Evolutionary conservation across 768 basidiomycete genomes (phyloP), one percentile per base, ranked within the genome.

Genomic region (Rhodocollybia butyracea): DNA sequence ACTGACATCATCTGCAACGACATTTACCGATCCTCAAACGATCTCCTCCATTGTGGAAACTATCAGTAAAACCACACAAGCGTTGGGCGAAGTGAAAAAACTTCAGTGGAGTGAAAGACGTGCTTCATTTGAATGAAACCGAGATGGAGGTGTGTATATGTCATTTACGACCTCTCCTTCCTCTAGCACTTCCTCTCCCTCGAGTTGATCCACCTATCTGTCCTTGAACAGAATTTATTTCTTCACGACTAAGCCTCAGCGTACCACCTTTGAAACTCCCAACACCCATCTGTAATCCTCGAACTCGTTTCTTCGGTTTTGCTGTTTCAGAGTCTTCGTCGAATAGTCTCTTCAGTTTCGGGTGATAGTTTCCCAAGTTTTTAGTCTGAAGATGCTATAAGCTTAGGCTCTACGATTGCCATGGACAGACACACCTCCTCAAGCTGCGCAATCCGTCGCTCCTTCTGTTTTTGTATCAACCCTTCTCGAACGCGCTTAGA

Each of bases 331-430:
- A 57, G 19, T 71, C 66, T 6, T 65, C 63, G 52, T 80, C 80
- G 62, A 85, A 90, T 6, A 86, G 59, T 56, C 79, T 83, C 67
- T 91, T 94, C 53, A 93, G 71, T 3, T 78, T 74, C 36, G 88
- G 90, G 61, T 94, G 90, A 65, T 92, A 94, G 66, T 91, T 93
- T 17, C 91, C 91, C 58, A 89, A 59, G 59, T 88, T 80, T 70
- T 92, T 94, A 5, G 90, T 89, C 91, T 94, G 53, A 30, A 19
- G 24, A 55, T 12, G 56, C 34, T 61, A 27, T 54, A 46, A 12
- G 26, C 57, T 36, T 29, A 12, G 32, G 12, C 8, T 26, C 24
- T 24, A 34, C 17, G 36, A 11, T 38, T 15, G 13, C 59, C 39
- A 19, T 29, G 54, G 40, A 59, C 2, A 68, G 65, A 62, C 66